Conservation (phyloP, 2,329 filamentous ascomycete genomes). For the Rutstroemia sp. region DNA sequence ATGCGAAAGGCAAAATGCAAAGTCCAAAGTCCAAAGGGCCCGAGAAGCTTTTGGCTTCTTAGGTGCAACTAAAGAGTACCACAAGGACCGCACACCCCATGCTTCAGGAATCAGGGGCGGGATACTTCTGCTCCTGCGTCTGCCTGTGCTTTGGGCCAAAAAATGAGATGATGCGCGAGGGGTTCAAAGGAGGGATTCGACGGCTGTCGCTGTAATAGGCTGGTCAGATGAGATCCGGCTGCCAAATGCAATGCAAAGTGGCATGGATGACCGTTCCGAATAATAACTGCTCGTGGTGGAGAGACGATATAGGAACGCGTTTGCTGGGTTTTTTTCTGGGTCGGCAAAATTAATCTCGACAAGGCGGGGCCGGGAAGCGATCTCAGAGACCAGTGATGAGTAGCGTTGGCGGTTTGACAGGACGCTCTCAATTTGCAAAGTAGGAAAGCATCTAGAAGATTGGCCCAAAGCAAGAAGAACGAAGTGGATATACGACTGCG, state of each 20-base stretch:
- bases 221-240: not conserved
- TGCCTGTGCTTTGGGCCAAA: too few relatives aligned
- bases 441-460: not conserved
- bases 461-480: too few relatives aligned
- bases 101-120: not conserved
- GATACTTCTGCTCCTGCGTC: too few relatives aligned
- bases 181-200: not conserved
- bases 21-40: too few relatives aligned
- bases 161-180: not conserved
- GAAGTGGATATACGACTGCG: too few relatives aligned
- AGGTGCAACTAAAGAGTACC: too few relatives aligned
- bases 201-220: not conserved
- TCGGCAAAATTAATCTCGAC: conserved; percentile 5
- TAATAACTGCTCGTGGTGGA: not conserved
- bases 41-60: too few relatives aligned
- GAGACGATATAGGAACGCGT: not conserved
- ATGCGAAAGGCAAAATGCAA: too few relatives aligned
- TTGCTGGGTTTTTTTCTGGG: conserved; percentile 3
- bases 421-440: too few relatives aligned
- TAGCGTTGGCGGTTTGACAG: too few relatives aligned
- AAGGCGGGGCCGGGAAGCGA: not conserved
- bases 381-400: too few relatives aligned
- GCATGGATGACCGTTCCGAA: conserved; percentile 1
- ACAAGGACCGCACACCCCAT: not conserved
- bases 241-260: conserved; percentile 7